These are phyloP conservation scores for Coix lacrymajobi DNA, from an alignment of 176 grass and related monocot genomes.

Conservation along the genomic window DNA sequence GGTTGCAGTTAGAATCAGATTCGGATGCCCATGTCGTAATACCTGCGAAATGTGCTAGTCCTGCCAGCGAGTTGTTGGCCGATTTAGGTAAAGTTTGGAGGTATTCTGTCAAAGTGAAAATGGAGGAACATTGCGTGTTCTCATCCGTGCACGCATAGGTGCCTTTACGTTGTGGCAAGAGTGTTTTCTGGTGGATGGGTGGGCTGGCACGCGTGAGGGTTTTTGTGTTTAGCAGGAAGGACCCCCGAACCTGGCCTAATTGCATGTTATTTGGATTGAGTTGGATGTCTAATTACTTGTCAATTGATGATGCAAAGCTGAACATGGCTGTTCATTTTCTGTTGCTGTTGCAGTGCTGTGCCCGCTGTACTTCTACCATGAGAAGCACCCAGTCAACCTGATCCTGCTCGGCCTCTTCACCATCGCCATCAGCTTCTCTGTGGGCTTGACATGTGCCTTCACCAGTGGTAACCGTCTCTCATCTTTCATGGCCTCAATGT, in stretches of 20 bases:
- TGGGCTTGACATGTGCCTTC: conserved; percentile 94
- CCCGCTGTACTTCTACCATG: conserved; percentile 71
- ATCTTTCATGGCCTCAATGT: neutral
- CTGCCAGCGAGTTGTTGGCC: neutral
- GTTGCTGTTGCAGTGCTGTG: conserved; percentile 58
- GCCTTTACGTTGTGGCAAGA: conserved; percentile 6
- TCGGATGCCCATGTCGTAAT: neutral
- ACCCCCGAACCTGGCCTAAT: neutral
- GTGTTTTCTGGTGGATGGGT: neutral
- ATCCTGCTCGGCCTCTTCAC: conserved; percentile 69
- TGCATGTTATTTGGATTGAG: neutral
- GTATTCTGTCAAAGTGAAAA: neutral
- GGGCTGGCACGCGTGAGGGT: neutral
- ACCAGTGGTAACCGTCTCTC: conserved; percentile 56
- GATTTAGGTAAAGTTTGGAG: neutral
- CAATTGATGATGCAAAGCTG: neutral
- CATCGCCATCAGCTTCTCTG: conserved; percentile 63
- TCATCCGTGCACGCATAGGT: conserved; percentile 8
- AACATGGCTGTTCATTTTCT: neutral
- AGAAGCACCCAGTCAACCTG: conserved; percentile 81
- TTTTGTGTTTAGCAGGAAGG: neutral
- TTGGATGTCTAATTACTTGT: neutral
- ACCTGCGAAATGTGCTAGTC: neutral
- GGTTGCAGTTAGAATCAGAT: neutral
- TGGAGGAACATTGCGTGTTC: neutral